Evolutionary conservation across 1,284 basidiomycete species (phyloP), one percentile per base, ranked within the genome.

Genomic region (Singerocomus inundabilis): DNA sequence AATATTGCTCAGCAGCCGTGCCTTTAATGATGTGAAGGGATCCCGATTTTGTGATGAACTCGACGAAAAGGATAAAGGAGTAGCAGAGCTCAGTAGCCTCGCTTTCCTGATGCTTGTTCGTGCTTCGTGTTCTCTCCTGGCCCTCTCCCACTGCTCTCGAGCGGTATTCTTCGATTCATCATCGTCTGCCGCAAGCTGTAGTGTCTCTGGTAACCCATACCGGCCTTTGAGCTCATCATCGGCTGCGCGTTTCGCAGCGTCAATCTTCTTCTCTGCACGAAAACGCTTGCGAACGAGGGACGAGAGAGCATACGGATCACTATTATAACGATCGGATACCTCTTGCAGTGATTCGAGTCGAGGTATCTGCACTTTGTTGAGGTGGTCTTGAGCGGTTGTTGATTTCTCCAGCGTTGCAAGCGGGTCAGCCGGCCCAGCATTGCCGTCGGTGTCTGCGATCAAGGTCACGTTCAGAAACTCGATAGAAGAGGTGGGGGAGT

Each of bases 391-490:
- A 3, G 93, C 88, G 18, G 81, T 82, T 1, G 87, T 85, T 1
- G 85, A 85, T 72, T 96, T 95, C 64, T 98, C 96, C 1, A 98
- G 75, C 9, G 86, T 83, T 1, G 84, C 88, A 32, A 99, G 85
- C 0, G 96, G 88, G 67, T 98, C 95, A 0, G 71, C 71, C 15
- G 85, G 77, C 4, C 71, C 72, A 1, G 71, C 69, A 15, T 80
- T 80, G n/a, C 80, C 81, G 41, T 93, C 86, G 10, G 88, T 87
- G 58, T 93, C 90, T 86, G 66, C 35, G 37, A 45, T 4, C 38
- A 13, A 21, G 29, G 18, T 28, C 18, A 7, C 5, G 25, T 21
- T 59, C 36, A 43, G 33, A 21, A 24, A 25, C n/a, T 13, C 28
- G 29, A 21, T 9, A 8, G 9, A 5, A 6, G 18, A 10, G 2